These are phyloP conservation scores for Schwanniomyces sp. DNA, from an alignment of 805 yeast genomes.

Conservation along the genomic window DNA sequence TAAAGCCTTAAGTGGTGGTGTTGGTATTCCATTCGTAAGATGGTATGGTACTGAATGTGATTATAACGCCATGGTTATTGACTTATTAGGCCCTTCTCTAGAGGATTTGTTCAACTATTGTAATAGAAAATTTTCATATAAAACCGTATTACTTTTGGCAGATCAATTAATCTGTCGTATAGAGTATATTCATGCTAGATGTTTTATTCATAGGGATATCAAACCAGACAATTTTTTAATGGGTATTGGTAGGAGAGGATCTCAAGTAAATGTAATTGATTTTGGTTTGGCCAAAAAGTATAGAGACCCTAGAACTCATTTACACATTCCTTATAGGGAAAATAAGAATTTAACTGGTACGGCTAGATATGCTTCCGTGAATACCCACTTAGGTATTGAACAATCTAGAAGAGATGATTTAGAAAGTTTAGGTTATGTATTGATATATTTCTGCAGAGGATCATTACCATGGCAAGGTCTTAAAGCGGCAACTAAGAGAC, in stretches of 20 bases:
- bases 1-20: constrained; percentile 92
- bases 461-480: constrained; percentile 98
- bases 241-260: constrained; percentile 94
- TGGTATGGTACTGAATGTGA: constrained; percentile 95
- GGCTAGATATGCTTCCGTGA: constrained; percentile 92
- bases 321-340: constrained; percentile 95
- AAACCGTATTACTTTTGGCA: constrained; percentile 89
- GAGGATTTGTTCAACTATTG: constrained; percentile 97
- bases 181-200: constrained; percentile 93
- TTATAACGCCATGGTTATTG: constrained; percentile 96
- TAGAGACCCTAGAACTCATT: constrained; percentile 90
- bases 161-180: constrained; percentile 93
- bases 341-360: constrained; percentile 97
- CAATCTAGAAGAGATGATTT: constrained; percentile 96
- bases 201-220: constrained; percentile 83
- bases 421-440: constrained; percentile 91
- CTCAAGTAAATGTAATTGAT: constrained; percentile 91
- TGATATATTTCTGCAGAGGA: constrained; percentile 93
- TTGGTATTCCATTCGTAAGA: constrained; percentile 94
- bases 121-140: constrained; percentile 87
- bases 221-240: constrained; percentile 81
- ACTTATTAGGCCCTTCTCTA: constrained; percentile 88
- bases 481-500: constrained; percentile 95
- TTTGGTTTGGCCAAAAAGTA: constrained; percentile 92
- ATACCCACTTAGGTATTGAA: constrained; percentile 95